phyloP scores from a whole-genome alignment of 2,329 filamentous ascomycete species.

The Drechslerella coelobrocha region DNA sequence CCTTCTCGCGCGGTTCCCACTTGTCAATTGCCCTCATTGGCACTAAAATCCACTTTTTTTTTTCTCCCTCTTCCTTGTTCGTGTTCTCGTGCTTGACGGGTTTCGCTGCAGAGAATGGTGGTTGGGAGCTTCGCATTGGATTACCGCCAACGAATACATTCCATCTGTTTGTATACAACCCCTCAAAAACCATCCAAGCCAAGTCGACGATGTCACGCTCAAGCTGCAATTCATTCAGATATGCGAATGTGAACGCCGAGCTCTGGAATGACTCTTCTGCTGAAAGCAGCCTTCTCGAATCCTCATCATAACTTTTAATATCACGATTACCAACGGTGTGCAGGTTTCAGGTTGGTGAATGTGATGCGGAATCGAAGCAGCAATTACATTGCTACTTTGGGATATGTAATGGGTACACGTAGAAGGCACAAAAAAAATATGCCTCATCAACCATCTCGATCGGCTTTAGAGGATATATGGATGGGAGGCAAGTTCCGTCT shows the following conservation, averaged over 20 bases:
- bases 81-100: slow-evolving; percentile 13
- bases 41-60: background rate
- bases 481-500: slow-evolving; percentile 19
- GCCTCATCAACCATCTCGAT: slow-evolving; percentile 7
- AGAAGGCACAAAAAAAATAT: slow-evolving; percentile 4
- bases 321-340: slow-evolving; percentile 33
- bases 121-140: slow-evolving; percentile 27
- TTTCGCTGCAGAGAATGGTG: slow-evolving; percentile 35
- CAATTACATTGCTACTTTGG: slow-evolving; percentile 32
- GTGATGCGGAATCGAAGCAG: slow-evolving; percentile 12
- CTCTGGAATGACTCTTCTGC: slow-evolving; percentile 32
- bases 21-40: background rate
- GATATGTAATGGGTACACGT: slow-evolving; percentile 36
- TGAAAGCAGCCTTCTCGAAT: slow-evolving; percentile 25
- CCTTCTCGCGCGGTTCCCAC: slow-evolving; percentile 16
- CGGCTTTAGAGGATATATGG: slow-evolving; percentile 22
- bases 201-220: too few species aligned
- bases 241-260: background rate
- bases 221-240: background rate
- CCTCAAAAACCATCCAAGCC: too few species aligned
- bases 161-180: slow-evolving; percentile 41
- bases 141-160: slow-evolving; percentile 47
- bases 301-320: background rate
- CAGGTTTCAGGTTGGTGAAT: slow-evolving; percentile 5
- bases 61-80: slow-evolving; percentile 14